Conservation (phyloP, 495 filamentous ascomycete species). For the Eremomyces bilateralis region DNA sequence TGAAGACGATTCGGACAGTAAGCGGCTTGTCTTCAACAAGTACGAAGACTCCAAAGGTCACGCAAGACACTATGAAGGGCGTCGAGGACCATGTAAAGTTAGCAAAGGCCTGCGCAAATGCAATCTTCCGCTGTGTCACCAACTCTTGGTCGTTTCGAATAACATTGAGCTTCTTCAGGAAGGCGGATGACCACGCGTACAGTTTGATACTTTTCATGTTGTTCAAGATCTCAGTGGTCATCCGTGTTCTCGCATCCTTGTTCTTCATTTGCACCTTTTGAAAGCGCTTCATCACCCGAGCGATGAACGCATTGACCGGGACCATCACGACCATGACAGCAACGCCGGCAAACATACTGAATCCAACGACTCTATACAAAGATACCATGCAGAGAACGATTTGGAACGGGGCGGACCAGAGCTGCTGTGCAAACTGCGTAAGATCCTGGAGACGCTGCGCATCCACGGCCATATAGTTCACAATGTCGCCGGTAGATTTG, state of each 20-base stretch:
- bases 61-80: slow-evolving; percentile 93
- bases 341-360: slow-evolving; percentile 91
- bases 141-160: slow-evolving; percentile 91
- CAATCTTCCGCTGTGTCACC: slow-evolving; percentile 88
- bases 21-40: slow-evolving; percentile 57
- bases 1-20: slow-evolving; percentile 90
- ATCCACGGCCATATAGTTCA: slow-evolving; percentile 98
- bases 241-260: slow-evolving; percentile 77
- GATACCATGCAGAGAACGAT: slow-evolving; percentile 89
- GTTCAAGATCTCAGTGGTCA: slow-evolving; percentile 97
- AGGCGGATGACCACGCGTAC: slow-evolving; percentile 91
- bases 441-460: slow-evolving; percentile 87
- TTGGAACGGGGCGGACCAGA: slow-evolving; percentile 94
- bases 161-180: slow-evolving; percentile 90
- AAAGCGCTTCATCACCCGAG: slow-evolving; percentile 75
- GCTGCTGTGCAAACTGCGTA: slow-evolving; percentile 81
- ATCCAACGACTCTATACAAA: slow-evolving; percentile 79
- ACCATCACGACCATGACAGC: slow-evolving; percentile 96
- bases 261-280: slow-evolving; percentile 98
- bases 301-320: slow-evolving; percentile 84
- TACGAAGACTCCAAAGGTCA: slow-evolving; percentile 89
- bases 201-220: slow-evolving; percentile 99
- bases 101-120: slow-evolving; percentile 75
- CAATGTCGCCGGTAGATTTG: slow-evolving; percentile 94
- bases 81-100: slow-evolving; percentile 99